A percentile compares a stretch with the other conserved stretches of the same genome.
Conservation (phyloP, 1,284 basidiomycete genomes). For the Apiotrichum domesticum region DNA sequence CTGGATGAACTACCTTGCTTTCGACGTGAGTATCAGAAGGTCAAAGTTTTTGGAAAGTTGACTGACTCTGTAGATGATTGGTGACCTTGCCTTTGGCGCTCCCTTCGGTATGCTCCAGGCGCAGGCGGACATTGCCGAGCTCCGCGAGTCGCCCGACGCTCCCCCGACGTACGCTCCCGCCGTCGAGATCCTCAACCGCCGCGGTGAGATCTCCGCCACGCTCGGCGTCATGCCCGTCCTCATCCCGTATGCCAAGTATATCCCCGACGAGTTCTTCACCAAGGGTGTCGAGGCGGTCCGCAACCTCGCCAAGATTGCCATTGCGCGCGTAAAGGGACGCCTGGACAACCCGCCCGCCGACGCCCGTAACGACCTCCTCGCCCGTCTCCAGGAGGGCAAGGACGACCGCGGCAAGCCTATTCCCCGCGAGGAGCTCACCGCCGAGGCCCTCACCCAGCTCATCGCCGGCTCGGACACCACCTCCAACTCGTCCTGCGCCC, state of each 20-base stretch:
- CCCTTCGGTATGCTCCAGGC: constrained; percentile 84
- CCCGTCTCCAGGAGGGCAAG: constrained; percentile 67
- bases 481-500: constrained; percentile 78
- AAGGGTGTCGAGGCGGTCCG: constrained; percentile 64
- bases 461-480: constrained; percentile 60
- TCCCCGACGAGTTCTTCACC: constrained; percentile 64
- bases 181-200: constrained; percentile 78
- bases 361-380: constrained; percentile 66
- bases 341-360: constrained; percentile 53
- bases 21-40: no score
- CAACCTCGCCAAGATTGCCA: constrained; percentile 71
- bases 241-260: constrained; percentile 57
- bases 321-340: constrained; percentile 71
- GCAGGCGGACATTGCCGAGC: constrained; percentile 65
- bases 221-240: constrained; percentile 66
- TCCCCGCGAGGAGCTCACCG: constrained; percentile 60
- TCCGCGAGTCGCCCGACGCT: constrained; percentile 49
- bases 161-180: constrained; percentile 59
- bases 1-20: constrained; percentile 73
- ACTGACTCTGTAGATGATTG: constrained; percentile 55
- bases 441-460: constrained; percentile 76
- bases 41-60: no score
- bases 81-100: constrained; percentile 74
- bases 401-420: constrained; percentile 63
- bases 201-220: constrained; percentile 79